These are phyloP conservation scores for Myrica gale DNA, from an alignment of 306 rosid genomes.

Conservation along the genomic window DNA sequence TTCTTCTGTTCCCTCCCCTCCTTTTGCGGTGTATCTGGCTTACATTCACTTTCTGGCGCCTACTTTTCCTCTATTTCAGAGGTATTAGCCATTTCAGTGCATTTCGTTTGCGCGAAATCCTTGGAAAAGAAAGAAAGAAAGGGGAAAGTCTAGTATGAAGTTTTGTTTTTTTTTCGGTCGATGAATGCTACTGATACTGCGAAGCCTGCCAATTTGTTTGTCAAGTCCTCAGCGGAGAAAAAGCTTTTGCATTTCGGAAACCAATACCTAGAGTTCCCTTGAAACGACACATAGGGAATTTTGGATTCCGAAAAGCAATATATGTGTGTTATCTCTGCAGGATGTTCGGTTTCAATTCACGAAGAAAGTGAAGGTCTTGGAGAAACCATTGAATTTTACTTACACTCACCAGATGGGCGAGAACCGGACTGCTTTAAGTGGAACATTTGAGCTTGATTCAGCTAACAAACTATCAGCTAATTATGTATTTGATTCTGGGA, in stretches of 20 bases:
- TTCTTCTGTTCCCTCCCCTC: not conserved
- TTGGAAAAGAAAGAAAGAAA: not conserved
- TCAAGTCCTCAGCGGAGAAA: too few relatives aligned
- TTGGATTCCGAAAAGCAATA: not conserved
- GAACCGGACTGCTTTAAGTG: not conserved
- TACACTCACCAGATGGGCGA: slow-evolving; percentile 5
- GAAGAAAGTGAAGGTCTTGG: not conserved
- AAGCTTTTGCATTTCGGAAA: too few relatives aligned
- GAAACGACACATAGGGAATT: too few relatives aligned
- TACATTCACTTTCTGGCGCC: not conserved
- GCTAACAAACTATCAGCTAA: not conserved
- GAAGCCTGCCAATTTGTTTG: too few relatives aligned
- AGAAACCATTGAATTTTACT: not conserved
- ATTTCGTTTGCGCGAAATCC: not conserved
- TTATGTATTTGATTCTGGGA: not conserved
- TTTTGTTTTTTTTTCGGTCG: not conserved
- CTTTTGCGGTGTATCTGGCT: not conserved
- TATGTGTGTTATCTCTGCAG: not conserved
- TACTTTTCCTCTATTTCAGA: not conserved
- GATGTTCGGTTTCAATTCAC: slow-evolving; percentile 9
- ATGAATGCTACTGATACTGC: not conserved
- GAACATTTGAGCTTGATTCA: slow-evolving; percentile 3
- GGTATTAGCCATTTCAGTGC: not conserved
- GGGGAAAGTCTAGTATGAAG: not conserved
- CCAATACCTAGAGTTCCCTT: not conserved